These are phyloP conservation scores for Pythium insidiosum DNA, from an alignment of 352 stramenopile species.

Conservation along the genomic window DNA sequence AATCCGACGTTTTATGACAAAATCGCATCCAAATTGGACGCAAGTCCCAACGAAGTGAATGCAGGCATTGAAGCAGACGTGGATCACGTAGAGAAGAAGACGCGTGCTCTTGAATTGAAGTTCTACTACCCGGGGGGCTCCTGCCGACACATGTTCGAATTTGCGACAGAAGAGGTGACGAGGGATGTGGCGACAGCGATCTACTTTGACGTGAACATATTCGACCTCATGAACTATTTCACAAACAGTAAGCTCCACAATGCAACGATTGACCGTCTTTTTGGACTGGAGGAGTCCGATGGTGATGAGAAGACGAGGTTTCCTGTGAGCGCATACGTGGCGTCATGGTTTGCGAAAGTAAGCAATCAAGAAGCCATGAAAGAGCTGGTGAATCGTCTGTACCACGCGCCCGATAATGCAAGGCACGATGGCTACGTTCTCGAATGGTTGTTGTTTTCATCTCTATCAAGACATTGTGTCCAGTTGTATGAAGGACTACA, in stretches of 20 bases:
- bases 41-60: neutral
- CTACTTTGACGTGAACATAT: neutral
- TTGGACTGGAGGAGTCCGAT: neutral
- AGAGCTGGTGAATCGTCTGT: slow-evolving; percentile 5
- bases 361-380: slow-evolving; percentile 1
- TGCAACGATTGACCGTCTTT: neutral
- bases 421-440: slow-evolving; percentile 5
- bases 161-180: slow-evolving; percentile 16
- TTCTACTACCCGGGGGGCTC: slow-evolving; percentile 19
- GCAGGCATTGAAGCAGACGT: neutral
- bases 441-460: slow-evolving; percentile 9
- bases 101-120: slow-evolving; percentile 9
- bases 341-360: slow-evolving; percentile 4
- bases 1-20: neutral
- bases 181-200: neutral
- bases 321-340: neutral
- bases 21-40: slow-evolving; percentile 1
- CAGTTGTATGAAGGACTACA: neutral
- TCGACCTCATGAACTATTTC: neutral
- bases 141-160: no score
- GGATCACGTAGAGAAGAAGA: slow-evolving; percentile 4
- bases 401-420: neutral
- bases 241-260: neutral
- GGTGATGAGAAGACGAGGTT: neutral
- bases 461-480: slow-evolving; percentile 5